A percentile compares a stretch with the other conserved stretches of the same genome.
Evolutionary conservation across 2,329 filamentous ascomycete species (phyloP).

Genomic region (Fusarium verticillioides): DNA sequence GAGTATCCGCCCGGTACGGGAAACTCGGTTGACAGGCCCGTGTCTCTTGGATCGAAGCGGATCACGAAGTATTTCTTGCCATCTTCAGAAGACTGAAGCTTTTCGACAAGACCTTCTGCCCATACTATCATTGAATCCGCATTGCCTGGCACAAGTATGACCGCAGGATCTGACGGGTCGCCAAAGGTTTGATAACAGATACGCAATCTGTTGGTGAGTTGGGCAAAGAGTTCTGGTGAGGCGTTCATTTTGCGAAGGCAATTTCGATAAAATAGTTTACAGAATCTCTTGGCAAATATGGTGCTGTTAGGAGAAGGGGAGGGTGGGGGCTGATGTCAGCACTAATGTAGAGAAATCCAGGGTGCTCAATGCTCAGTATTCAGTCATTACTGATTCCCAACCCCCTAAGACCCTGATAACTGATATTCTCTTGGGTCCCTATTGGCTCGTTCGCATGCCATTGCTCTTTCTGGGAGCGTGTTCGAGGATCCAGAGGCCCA

Average conservation of each 20-base stretch:
- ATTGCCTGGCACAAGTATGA: slow-evolving; percentile 42
- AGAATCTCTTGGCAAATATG: background rate
- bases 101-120: slow-evolving; percentile 31
- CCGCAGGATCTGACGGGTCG: slow-evolving; percentile 37
- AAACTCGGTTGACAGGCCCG: slow-evolving; percentile 42
- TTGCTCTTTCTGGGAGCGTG: background rate
- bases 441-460: background rate
- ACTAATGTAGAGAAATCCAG: background rate
- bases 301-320: background rate
- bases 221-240: slow-evolving; percentile 42
- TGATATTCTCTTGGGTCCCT: background rate
- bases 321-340: background rate
- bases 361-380: background rate
- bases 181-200: slow-evolving; percentile 48
- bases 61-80: slow-evolving; percentile 31
- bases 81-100: slow-evolving; percentile 26
- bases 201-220: slow-evolving; percentile 40
- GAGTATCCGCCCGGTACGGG: slow-evolving; percentile 39
- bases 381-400: too few relatives aligned
- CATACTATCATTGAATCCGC: slow-evolving; percentile 42
- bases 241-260: slow-evolving; percentile 5
- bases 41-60: slow-evolving; percentile 42
- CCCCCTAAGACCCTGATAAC: background rate
- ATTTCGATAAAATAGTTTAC: background rate
- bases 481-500: background rate